Conservation (phyloP, 1,139 yeast genomes). For the Debaryomycetaceae sp. region DNA sequence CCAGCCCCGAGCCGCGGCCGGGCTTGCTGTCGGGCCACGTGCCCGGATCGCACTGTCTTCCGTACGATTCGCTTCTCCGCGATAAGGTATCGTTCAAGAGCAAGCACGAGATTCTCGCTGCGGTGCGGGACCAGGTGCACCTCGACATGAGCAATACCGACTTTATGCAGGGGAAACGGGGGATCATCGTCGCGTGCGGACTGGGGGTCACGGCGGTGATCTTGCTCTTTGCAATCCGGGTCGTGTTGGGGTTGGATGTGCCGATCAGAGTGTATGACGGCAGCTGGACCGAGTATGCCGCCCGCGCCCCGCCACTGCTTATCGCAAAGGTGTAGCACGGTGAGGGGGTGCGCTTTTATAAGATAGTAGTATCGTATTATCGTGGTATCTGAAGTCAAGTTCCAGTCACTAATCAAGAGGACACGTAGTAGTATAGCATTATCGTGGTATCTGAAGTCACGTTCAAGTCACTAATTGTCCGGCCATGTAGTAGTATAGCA, state of each 20-base stretch:
- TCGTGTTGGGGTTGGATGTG: conserved; percentile 47
- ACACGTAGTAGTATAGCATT: no score
- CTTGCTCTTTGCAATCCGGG: conserved; percentile 41
- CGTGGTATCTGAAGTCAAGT: no score
- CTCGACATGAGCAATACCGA: conserved; percentile 19
- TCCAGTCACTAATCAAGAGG: no score
- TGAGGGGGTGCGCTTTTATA: no score
- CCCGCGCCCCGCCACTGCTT: conserved; percentile 27
- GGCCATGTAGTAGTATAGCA: no score
- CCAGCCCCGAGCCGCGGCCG: conserved; percentile 76
- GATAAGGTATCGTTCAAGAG: conserved; percentile 41
- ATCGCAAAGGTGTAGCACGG: conserved; percentile 19
- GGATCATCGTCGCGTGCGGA: conserved; percentile 83
- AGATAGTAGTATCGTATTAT: no score
- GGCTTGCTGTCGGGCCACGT: conserved; percentile 86
- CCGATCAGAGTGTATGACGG: conserved; percentile 82
- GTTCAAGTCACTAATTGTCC: no score
- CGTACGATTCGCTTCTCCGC: conserved; percentile 51
- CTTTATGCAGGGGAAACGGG: conserved; percentile 28
- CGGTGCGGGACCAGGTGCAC: conserved; percentile 33
- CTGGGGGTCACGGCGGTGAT: conserved; percentile 92
- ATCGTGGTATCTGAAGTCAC: no score
- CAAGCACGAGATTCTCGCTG: conserved; percentile 28
- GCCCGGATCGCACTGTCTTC: conserved; percentile 70
- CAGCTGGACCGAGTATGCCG: conserved; percentile 75